Base-by-base conservation (phyloP, 306 rosid species). In the Glycine tomentella region DNA sequence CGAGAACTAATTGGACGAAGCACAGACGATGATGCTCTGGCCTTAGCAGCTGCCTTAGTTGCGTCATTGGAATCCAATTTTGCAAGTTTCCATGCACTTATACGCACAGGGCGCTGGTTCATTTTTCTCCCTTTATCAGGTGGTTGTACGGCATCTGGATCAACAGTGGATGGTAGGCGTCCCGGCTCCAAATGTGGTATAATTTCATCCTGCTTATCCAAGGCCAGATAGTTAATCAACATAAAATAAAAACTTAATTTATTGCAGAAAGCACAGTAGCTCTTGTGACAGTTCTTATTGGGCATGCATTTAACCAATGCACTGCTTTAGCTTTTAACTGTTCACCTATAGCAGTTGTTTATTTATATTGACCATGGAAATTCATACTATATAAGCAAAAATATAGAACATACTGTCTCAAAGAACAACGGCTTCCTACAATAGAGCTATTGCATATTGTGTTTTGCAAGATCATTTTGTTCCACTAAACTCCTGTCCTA, bases 21-120 rank as follows among this genome's bases (percentile, higher is more conserved):
- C 84, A 93, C 97, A 20, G 96, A 93, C 76, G 97, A 93, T n/a
- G 97, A 93, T 49, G 95, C 97, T 80, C 97, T 88, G 63, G 92
- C 97, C 86, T 93, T 93, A 57, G 90, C 93, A 44, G 79, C 92
- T 17, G 94, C 94, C 85, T 91, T 93, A 13, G 87, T 83, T 50
- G 94, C 97, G 74, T 93, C 95, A 46, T 77, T 88, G 62, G 97
- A 87, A 81, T 93, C 96, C 87, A 93, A 57, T 82, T 93, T 91
- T 44, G 97, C 92, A 84, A 93, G 95, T 87, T 93, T 91, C 95
- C 97, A 93, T 14, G 97, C 95, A 66, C 96, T 93, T 44, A 89
- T 87, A 69, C 94, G 87, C 34, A 90, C 94, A 14, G 85, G 87
- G 13, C 90, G 95, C 79, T 86, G 93, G 69, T 86, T 81, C 62